Percentiles rank a stretch among this genome's conserved stretches.
These are phyloP conservation scores for Podospora pseudopauciseta DNA, from an alignment of 495 filamentous ascomycete genomes.

Conservation along the genomic window DNA sequence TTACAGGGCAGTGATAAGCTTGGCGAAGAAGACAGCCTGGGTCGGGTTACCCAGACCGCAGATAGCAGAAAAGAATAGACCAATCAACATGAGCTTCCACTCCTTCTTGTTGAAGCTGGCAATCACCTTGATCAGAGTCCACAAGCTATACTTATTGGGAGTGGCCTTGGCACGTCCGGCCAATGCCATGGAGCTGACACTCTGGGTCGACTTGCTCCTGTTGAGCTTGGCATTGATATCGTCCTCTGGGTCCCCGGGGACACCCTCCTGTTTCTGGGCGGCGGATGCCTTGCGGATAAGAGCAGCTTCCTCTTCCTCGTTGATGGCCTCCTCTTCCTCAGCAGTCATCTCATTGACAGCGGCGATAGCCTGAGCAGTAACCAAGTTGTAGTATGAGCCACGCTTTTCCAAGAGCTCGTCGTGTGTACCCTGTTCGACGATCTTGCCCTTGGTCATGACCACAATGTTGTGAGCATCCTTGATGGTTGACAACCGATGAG, in stretches of 20 bases:
- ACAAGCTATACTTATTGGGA: conserved; percentile 60
- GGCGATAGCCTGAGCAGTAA: conserved; percentile 54
- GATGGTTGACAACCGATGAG: conserved; percentile 91
- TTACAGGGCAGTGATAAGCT: conserved; percentile 61
- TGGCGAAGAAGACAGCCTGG: conserved; percentile 88
- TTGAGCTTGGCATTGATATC: conserved; percentile 53
- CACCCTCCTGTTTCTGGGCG: conserved; percentile 23
- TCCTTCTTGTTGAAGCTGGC: conserved; percentile 78
- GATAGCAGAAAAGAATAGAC: conserved; percentile 73
- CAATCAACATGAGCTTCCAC: conserved; percentile 67
- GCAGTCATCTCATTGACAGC: conserved; percentile 54
- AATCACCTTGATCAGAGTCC: conserved; percentile 80
- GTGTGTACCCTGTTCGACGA: conserved; percentile 82
- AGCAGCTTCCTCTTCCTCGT: conserved; percentile 43
- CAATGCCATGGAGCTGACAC: conserved; percentile 65
- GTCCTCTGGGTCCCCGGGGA: conserved; percentile 56
- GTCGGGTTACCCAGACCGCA: conserved; percentile 81
- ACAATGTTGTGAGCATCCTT: conserved; percentile 93
- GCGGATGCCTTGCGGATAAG: conserved; percentile 49
- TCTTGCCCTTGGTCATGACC: conserved; percentile 77
- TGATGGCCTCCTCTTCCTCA: conserved; percentile 44
- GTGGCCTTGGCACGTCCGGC: conserved; percentile 48
- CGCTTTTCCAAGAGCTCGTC: conserved; percentile 59
- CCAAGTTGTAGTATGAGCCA: conserved; percentile 55
- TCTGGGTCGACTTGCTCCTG: conserved; percentile 64